A percentile compares a stretch with the other conserved stretches of the same genome.
Conservation (phyloP, 139 green algal species). For the Chlorella sp. region DNA sequence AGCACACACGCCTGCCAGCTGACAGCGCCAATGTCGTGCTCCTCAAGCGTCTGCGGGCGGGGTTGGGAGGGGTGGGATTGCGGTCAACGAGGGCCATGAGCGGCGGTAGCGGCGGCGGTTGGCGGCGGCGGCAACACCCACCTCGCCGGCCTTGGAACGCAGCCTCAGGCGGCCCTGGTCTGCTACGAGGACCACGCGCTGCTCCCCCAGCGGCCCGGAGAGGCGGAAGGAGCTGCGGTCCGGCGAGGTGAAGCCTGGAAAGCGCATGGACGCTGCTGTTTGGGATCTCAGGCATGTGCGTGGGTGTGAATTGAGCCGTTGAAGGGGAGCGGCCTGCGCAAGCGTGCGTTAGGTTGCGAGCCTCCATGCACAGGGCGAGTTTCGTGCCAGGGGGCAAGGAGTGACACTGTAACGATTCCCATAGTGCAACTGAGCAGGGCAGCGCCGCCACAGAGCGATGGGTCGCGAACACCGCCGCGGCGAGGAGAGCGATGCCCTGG, state of each 20-base stretch:
- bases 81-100: too few species aligned
- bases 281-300: too few species aligned
- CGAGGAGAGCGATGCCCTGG: conserved; percentile 9
- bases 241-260: background rate
- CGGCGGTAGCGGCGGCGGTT: background rate
- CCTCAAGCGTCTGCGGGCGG: conserved; percentile 18
- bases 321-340: too few species aligned
- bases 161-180: background rate
- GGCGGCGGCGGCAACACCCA: background rate
- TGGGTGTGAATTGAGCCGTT: background rate
- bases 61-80: too few species aligned
- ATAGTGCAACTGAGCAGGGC: background rate
- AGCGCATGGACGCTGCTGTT: background rate
- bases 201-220: background rate
- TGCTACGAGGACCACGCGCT: background rate
- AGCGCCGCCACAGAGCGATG: background rate
- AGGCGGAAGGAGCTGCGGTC: background rate
- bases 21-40: background rate
- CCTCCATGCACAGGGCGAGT: too few species aligned
- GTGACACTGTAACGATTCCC: too few species aligned
- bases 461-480: background rate
- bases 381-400: too few species aligned
- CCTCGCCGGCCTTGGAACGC: background rate
- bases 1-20: conserved; percentile 27
- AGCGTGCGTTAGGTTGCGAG: too few species aligned